Base-by-base conservation (phyloP, 441 rosid genomes). In the Erodium trifolium region DNA sequence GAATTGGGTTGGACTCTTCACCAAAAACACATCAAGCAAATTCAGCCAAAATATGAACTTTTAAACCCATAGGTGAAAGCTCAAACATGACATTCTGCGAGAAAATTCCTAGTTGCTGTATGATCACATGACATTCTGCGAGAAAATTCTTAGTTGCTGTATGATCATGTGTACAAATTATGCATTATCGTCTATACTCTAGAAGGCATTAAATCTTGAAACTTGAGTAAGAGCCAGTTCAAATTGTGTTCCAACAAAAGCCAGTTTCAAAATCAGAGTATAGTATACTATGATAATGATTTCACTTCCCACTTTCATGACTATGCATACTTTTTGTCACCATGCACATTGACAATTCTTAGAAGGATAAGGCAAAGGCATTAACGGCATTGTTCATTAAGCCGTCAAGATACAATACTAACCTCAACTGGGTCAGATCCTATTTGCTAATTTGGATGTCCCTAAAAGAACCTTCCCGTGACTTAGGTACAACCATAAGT, bases 1-100 rank as follows among this genome's bases (percentile, higher is more conserved):
- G 57, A 70, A 55, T 31, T 51, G 64, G 60, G 16, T 67, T 68
- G 57, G 57, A 49, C 12, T 9, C 49, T 43, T 11, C 12, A 8
- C 49, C 49, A 5, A 4, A 4, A 39, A 39, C 45, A 7, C 45
- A 39, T 39, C 45, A 39, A 2, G 45, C 45, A 39, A 39, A 39
- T 39, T 8, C 1, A 39, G 45, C 45, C 4, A 39, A 39, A 39
- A 39, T 5, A 3, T 8, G 49, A 43, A 11, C 12, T 43, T 43
- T 9, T 5, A 43, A 43, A 9, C 8, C 12, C 12, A 8, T 0
- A 7, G 0, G 1, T 41, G 12, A 41, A 41, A 41, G 11, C 12
- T 6, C 47, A 41, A 41, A 41, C 37, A 34, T 34, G 37, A 34
- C 27, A 2, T 23, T 23, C 27, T 0, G 27, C 27, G 27, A 23